Evolutionary conservation across 2,329 filamentous ascomycete species (phyloP).

Genomic region (Westerdykella sp.): DNA sequence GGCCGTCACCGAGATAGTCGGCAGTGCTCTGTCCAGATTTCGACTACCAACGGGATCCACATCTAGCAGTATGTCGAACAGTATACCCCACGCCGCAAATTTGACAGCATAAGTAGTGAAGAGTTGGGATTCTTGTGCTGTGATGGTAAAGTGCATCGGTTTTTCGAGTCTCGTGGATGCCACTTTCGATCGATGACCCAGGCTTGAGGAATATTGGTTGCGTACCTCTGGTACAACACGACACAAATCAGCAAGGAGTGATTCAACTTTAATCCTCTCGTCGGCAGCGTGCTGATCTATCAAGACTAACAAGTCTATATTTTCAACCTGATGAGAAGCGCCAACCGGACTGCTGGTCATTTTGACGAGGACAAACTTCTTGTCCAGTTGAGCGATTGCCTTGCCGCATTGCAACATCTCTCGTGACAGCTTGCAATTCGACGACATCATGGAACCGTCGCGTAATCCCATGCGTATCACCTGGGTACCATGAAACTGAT

Average conservation of each 20-base stretch:
- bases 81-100: constrained; percentile 70
- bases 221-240: constrained; percentile 13
- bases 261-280: constrained; percentile 75
- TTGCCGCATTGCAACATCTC: constrained; percentile 46
- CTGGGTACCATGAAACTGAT: constrained; percentile 8
- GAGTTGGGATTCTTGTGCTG: constrained; percentile 53
- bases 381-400: constrained; percentile 77
- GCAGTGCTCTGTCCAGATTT: constrained; percentile 4
- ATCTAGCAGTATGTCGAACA: constrained; percentile 47
- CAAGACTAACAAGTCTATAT: constrained; percentile 54
- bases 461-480: constrained; percentile 15
- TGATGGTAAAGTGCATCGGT: constrained; percentile 60
- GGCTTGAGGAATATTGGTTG: constrained; percentile 24
- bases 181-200: constrained; percentile 27
- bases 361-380: constrained; percentile 77
- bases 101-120: constrained; percentile 50
- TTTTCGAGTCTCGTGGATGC: constrained; percentile 37
- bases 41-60: constrained; percentile 1
- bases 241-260: constrained; percentile 57
- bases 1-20: constrained; percentile 45
- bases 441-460: constrained; percentile 18
- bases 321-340: not conserved
- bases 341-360: constrained; percentile 27
- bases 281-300: constrained; percentile 95
- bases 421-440: constrained; percentile 51